Conservation (phyloP, 805 yeast genomes). For the Blastobotrys mokoenaii region DNA sequence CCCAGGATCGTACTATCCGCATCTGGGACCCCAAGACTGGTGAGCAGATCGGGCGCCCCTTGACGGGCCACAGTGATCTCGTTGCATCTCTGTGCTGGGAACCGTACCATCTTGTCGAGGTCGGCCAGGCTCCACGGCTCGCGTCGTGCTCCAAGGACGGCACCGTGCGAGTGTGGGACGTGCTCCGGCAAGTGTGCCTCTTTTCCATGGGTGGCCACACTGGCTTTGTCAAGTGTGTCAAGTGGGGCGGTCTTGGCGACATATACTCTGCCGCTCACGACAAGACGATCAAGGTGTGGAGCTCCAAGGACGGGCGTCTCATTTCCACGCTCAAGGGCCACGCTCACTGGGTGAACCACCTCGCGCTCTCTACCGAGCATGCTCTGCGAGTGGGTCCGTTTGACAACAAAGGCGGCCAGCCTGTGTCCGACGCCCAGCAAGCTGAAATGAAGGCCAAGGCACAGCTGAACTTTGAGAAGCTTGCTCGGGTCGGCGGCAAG, state of each 20-base stretch:
- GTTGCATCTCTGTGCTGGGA: slow-evolving; percentile 89
- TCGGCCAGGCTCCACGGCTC: slow-evolving; percentile 51
- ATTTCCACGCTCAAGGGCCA: slow-evolving; percentile 76
- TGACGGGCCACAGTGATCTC: slow-evolving; percentile 83
- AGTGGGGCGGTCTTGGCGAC: slow-evolving; percentile 87
- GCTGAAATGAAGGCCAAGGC: slow-evolving; percentile 52
- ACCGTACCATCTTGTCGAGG: slow-evolving; percentile 71
- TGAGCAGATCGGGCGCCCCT: slow-evolving; percentile 58
- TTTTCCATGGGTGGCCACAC: slow-evolving; percentile 81
- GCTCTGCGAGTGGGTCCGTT: slow-evolving; percentile 82
- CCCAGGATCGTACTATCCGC: slow-evolving; percentile 85
- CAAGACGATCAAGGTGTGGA: slow-evolving; percentile 90
- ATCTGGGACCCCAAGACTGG: slow-evolving; percentile 82
- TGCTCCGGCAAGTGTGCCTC: slow-evolving; percentile 54
- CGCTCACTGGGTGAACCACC: slow-evolving; percentile 97
- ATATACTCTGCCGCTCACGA: slow-evolving; percentile 91
- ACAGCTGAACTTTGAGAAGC: slow-evolving; percentile 49
- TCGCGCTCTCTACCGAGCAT: slow-evolving; percentile 84
- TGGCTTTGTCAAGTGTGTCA: slow-evolving; percentile 86
- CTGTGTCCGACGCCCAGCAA: slow-evolving; percentile 19
- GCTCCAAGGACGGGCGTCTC: slow-evolving; percentile 65
- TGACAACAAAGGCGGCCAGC: slow-evolving; percentile 54
- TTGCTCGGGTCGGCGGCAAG: slow-evolving; percentile 49
- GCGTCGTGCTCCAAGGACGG: slow-evolving; percentile 91
- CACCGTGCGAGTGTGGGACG: slow-evolving; percentile 84